These are phyloP conservation scores for Zangia roseola DNA, from an alignment of 768 basidiomycete species.

Conservation along the genomic window DNA sequence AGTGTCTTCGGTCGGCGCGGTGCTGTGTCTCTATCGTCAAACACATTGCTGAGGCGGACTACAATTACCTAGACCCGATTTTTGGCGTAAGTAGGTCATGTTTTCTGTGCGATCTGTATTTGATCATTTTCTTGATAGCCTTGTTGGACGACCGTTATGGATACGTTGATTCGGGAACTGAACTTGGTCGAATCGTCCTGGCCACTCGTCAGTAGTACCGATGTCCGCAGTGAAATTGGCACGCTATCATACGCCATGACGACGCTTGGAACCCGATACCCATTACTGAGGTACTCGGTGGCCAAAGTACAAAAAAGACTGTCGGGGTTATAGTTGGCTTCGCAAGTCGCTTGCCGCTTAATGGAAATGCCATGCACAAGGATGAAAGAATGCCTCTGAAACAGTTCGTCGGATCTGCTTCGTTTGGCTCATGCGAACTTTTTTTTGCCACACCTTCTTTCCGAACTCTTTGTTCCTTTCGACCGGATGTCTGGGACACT, in stretches of 20 bases:
- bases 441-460: conserved; percentile 8
- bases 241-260: conserved; percentile 64
- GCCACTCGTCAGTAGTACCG: conserved; percentile 55
- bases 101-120: not conserved
- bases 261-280: conserved; percentile 57
- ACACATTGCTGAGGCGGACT: conserved; percentile 62
- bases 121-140: conserved; percentile 40
- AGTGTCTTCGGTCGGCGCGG: conserved; percentile 64
- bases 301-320: conserved; percentile 33
- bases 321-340: conserved; percentile 24
- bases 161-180: conserved; percentile 66
- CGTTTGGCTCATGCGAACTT: conserved; percentile 9
- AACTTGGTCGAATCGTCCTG: conserved; percentile 61
- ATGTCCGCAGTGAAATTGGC: conserved; percentile 60
- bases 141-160: conserved; percentile 70
- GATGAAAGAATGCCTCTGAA: not conserved
- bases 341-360: conserved; percentile 4
- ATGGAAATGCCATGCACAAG: not conserved
- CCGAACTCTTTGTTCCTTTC: not conserved
- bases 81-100: conserved; percentile 55
- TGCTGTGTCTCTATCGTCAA: conserved; percentile 59
- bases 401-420: not conserved
- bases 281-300: conserved; percentile 44
- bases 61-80: conserved; percentile 73
- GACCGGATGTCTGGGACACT: conserved; percentile 8